phyloP scores from a whole-genome alignment of 2,329 filamentous ascomycete genomes.

The Alternaria arbusti region DNA sequence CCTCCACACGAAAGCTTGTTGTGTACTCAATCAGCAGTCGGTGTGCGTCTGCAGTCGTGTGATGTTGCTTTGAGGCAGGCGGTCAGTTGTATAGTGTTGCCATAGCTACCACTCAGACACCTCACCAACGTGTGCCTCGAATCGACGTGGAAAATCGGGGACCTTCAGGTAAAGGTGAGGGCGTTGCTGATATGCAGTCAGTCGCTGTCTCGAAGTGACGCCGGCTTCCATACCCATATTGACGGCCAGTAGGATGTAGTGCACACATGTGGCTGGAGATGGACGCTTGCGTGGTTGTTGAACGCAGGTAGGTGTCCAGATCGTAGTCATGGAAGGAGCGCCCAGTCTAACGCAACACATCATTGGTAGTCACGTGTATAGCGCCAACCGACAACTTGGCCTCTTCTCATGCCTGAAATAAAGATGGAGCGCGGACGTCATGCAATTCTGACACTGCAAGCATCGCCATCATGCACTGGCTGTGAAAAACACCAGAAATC shows the following conservation, averaged over 20 bases:
- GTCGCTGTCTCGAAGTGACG: no score
- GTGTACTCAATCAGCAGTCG: not conserved
- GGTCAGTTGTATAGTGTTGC: not conserved
- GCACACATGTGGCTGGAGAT: not conserved
- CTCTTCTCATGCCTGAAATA: no score
- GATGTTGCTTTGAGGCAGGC: not conserved
- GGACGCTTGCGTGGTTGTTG: not conserved
- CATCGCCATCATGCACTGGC: not conserved
- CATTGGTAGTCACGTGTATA: not conserved
- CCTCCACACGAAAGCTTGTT: not conserved
- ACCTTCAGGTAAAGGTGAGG: constrained; percentile 4
- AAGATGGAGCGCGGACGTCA: no score
- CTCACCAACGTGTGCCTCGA: not conserved
- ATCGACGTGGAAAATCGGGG: not conserved
- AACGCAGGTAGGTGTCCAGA: not conserved
- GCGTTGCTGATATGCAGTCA: not conserved
- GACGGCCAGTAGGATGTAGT: not conserved
- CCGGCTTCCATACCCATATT: not conserved
- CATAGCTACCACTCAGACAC: not conserved
- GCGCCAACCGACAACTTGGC: not conserved
- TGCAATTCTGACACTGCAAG: not conserved
- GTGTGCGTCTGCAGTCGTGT: not conserved
- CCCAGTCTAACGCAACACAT: not conserved
- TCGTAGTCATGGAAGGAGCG: not conserved
- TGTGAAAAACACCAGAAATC: not conserved